Base-by-base conservation (phyloP, 2,329 filamentous ascomycete genomes). In the Alternaria solani region DNA sequence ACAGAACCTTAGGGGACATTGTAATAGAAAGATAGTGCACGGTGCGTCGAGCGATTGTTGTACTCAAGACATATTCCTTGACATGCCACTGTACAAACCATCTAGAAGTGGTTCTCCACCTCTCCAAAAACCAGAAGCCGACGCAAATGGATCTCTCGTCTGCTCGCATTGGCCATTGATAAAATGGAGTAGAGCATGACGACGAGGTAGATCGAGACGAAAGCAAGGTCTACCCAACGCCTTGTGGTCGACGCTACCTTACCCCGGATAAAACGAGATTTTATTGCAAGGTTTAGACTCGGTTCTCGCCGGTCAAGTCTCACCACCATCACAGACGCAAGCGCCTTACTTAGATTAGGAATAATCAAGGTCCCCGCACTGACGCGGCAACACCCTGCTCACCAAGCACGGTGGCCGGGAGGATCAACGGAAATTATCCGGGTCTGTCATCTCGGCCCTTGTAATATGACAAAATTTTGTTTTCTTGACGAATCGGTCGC, bases 341-440 rank as follows among this genome's bases (percentile, higher is more conserved):
- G 32, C 32, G 46, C 32, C 7, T 36, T 49, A 48, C 46, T 48
- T 48, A 36, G 46, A 48, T 48, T 36, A 12, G 30, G 30, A 48
- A 25, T 14, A 48, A 48, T 25, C 7, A 48, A 48, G 46, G 30
- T 25, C 30, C 32, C 46, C 20, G 30, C 46, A 36, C 30, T 48
- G 46, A 7, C 46, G 16, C 46, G n/a, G 32, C 20, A 38, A 25
- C 30, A 49, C 32, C 32, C 46, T 26, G 32, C 30, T 38, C 46
- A 38, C 12, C 32, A 23, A 49, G 38, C 5, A 34, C 23, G 46
- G 36, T 49, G 32, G 36, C 46, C 46, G 32, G 32, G 46, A 48
- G 23, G 46, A 48, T 48, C 46, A 16, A 20, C 46, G 46, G 32
- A 49, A 49, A 49, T 49, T 49, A 49, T n/a, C n/a, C 32, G n/a